Base-by-base conservation (phyloP, 2,329 filamentous ascomycete species). In the Rhytidhysteron rufulum region DNA sequence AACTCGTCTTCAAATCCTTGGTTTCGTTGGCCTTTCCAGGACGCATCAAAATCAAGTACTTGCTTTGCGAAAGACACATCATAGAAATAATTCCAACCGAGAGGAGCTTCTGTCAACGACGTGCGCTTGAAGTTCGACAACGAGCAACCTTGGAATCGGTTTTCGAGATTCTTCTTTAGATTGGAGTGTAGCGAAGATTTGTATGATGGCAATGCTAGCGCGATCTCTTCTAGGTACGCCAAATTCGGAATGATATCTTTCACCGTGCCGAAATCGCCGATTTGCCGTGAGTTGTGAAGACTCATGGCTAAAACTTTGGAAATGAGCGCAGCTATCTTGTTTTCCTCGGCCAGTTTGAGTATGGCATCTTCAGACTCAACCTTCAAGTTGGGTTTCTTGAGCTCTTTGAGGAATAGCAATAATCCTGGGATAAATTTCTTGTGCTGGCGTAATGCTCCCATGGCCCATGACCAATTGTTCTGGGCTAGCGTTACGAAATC, bases 391-490 rank as follows among this genome's bases (percentile, higher is more conserved):
- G 62, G 53, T 24, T 54, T 54, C 18, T 50, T 41, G 47, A 65
- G 55, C 58, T 57, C 63, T 31, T 75, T 78, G 24, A 93, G 76
- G 59, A 88, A 93, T 4, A 76, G 73, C 15, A 86, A 78, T 15
- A 95, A 75, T 40, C 80, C 79, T 31, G 80, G 73, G 41, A 96
- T 77, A 55, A 95, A 91, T 0, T 74, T 72, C 1, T 78, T 75
- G 54, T 95, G 86, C 43, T 83, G 83, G 45, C 85, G 80, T 25
- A 95, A 71, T 29, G 85, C 82, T 41, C 87, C 84, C 41, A 94
- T 89, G 1, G 88, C 90, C 88, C 91, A 95, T 1, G 90, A 86
- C 91, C 91, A 97, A 58, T 89, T 87, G 62, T 95, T 93, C 58
- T 96, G 90, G 4, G 91, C 87, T 3, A 86, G 82, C 2, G 87